Evolutionary conservation across 2,329 filamentous ascomycete species (phyloP), one percentile per base, ranked within the genome.

Genomic region (Knufia petricola): DNA sequence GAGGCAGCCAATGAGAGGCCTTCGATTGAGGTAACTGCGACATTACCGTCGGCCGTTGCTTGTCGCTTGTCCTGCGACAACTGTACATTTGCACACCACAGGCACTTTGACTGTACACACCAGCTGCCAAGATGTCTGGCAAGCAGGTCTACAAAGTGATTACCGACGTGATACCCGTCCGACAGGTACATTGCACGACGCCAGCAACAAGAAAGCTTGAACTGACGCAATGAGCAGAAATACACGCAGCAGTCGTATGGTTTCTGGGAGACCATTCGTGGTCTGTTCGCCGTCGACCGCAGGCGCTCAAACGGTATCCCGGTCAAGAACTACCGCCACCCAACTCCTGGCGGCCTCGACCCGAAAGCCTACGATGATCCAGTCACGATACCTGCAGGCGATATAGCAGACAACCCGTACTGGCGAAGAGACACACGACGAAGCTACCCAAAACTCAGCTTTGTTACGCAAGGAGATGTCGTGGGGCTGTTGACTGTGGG

Each of bases 401-500:
- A 94, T 65, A 82, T 94, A 60, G 87, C 87, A 60, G 86, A 90
- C 67, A 94, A 94, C 71, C 81, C 87, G 31, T 94, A 95, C 74
- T 98, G 88, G 87, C 94, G 94, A 76, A 88, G 92, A 61, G 92
- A 98, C 64, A 68, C 73, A 53, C 85, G 92, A 60, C 79, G 92
- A 61, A 76, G 76, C 61, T 96, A 96, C 71, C 85, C 92, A 26
- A 77, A 76, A 59, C 75, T 85, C 49, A 90, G 84, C 62, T 81
- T 86, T 39, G 78, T 98, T 53, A 82, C 74, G 51, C 92, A 96
- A 73, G 79, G 79, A 40, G 85, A 96, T 66, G 82, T 87, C 45
- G 92, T 92, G 20, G 84, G 84, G 36, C 78, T 98, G 59, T 74
- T 98, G 63, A 82, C 77, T 23, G 81, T 96, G 38, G 92, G 92